Conservation (phyloP, 2,329 filamentous ascomycete genomes). For the Fusarium sp. region DNA sequence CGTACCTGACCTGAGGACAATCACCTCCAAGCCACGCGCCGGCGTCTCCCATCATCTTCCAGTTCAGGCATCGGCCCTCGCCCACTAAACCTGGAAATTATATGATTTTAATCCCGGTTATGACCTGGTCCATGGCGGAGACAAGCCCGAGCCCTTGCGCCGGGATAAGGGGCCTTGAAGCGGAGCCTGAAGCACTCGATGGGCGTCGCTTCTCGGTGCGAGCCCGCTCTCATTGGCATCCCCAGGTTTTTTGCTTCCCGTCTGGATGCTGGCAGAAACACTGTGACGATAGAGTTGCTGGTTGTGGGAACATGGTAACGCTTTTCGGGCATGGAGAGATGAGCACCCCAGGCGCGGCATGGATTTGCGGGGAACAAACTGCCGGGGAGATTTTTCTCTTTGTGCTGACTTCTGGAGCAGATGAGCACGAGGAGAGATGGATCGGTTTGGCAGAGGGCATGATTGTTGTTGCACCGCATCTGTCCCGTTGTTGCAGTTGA, state of each 20-base stretch:
- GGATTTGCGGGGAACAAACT: constrained; percentile 3
- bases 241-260: constrained; percentile 35
- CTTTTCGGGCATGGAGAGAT: background rate
- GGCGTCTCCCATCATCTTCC: background rate
- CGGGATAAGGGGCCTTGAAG: constrained; percentile 30
- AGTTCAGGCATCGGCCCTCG: constrained; percentile 11
- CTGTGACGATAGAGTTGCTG: constrained; percentile 12
- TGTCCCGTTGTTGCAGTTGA: background rate
- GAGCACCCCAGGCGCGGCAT: background rate
- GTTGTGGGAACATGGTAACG: background rate
- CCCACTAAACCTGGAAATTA: constrained; percentile 6
- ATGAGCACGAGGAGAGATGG: background rate
- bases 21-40: background rate
- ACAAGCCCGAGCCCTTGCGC: constrained; percentile 23
- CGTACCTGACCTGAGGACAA: background rate
- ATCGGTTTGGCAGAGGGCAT: background rate
- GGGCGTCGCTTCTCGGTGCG: constrained; percentile 43
- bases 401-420: background rate
- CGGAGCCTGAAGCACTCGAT: constrained; percentile 26
- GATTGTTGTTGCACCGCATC: background rate
- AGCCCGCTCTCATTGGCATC: constrained; percentile 44
- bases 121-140: constrained; percentile 26
- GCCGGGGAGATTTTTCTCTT: background rate
- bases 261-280: constrained; percentile 9
- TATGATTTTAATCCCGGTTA: constrained; percentile 31